Evolutionary conservation across 2,329 filamentous ascomycete genomes (phyloP), one percentile per base, ranked within the genome.

Genomic region (Boeremia exigua): DNA sequence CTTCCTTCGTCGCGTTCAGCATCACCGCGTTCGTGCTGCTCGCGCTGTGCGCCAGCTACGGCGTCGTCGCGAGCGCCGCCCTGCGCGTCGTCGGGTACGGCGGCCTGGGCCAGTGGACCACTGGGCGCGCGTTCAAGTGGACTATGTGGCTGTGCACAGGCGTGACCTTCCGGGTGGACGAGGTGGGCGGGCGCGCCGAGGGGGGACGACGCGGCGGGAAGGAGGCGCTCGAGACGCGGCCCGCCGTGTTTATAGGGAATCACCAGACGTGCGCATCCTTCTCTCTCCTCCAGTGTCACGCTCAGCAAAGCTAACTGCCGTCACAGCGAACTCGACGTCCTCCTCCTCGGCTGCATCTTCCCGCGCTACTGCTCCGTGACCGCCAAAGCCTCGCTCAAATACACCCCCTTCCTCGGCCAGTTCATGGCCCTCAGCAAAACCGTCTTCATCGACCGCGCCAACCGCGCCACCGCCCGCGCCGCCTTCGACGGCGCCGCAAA

Each of bases 381-480:
- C 23, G 93, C 94, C 42, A 99, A 99, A 84, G 88, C 88, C 70
- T 90, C 86, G 51, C 80, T 99, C 70, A 89, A 88, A 75, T 86
- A 83, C 59, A 80, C 89, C 32, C 95, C 95, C 0, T 86, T 99
- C 74, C 81, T 99, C 51, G 95, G 95, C 58, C 96, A 92, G 92
- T 99, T 96, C 80, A 99, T 83, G 81, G 77, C 86, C 44, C 82
- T 97, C 56, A 92, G 88, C 63, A 92, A 93, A 61, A 90, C 91
- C 63, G 89, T 99, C 71, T 99, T 98, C 79, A 96, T 99, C 79
- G 92, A 99, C 77, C 90, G 95, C 72, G 86, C 87, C 68, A 96
- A 96, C 77, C 85, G 86, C 65, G 85, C 88, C 73, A 91, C 90
- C 62, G 93, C 95, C 19, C 83, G 95, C 63, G 86, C 89, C 61